Base-by-base conservation (phyloP, 2,329 filamentous ascomycete species). In the Hymenoscyphus albidus region DNA sequence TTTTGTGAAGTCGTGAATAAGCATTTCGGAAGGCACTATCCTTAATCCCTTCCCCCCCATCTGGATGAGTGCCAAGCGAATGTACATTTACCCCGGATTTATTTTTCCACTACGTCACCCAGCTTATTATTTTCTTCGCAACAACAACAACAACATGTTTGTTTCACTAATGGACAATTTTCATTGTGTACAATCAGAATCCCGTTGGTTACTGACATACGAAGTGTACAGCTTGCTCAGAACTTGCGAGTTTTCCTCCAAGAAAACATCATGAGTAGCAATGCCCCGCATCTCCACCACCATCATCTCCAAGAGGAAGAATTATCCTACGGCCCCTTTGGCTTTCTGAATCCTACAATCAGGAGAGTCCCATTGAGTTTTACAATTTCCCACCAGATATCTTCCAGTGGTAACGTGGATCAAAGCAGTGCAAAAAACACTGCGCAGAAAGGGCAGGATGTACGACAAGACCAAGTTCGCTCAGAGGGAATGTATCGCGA, bases 341-440 rank as follows among this genome's bases (percentile, higher is more conserved):
- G 73, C 1, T 83, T 81, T 67, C 73, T 84, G 54, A 83, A 84
- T 66, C 82, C 82, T 4, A 85, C 82, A 54, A 61, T 64, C 44
- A 44, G 56, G 57, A 62, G 31, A 51, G 48, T 31, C 31, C 61
- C 42, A 22, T 51, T 35, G 38, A 22, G 18, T 54, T 27, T 54
- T 22, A 18, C 18, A 4, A n/a, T 22, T 12, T 12, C 18, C 12
- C 7, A 54, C 22, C 48, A 54, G 18, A 54, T 13, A 12, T 22
- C 48, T 10, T 27, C 48, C 35, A 35, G 5, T 35, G 35, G 5
- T 7, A 10, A 35, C 35, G 35, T 7, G 35, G 5, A 35, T 35
- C 35, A 35, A 5, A 27, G 48, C 18, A 22, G 18, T 22, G 48
- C 22, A 54, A 22, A 54, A 2, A 9, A 18, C 9, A 12, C n/a